These are phyloP conservation scores for Diaporthe citriasiana DNA, from an alignment of 2,329 filamentous ascomycete genomes.

Conservation along the genomic window DNA sequence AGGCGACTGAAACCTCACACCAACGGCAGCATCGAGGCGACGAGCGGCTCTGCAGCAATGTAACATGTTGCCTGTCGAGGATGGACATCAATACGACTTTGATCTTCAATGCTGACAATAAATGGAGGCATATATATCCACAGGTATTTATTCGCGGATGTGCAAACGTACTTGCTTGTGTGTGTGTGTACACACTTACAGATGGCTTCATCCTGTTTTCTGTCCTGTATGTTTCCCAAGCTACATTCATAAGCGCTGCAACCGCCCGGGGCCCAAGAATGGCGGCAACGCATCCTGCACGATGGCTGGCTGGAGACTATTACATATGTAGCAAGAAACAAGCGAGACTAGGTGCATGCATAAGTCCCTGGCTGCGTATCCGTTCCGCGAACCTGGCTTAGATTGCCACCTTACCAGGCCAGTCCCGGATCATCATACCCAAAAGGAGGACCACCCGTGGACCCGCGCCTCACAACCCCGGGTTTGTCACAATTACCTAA, in stretches of 20 bases:
- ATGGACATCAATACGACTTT: not conserved
- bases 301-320: not conserved
- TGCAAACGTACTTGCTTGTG: not conserved
- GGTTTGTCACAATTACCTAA: conserved; percentile 25
- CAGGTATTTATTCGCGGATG: not conserved
- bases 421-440: not conserved
- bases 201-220: not conserved
- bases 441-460: conserved; percentile 5
- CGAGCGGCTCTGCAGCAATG: not conserved
- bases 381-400: not conserved
- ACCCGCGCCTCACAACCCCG: not conserved
- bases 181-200: not conserved
- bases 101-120: not conserved
- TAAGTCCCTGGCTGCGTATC: not conserved
- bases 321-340: not conserved
- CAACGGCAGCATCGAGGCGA: not conserved
- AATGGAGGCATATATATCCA: not conserved
- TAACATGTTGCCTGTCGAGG: not conserved
- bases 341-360: not conserved
- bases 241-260: conserved; percentile 2
- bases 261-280: not conserved
- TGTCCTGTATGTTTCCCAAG: not conserved
- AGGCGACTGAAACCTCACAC: conserved; percentile 10
- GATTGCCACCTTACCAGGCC: not conserved
- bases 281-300: not conserved